These are phyloP conservation scores for Debaryomyces hansenii DNA, from an alignment of 805 yeast genomes.

Conservation along the genomic window DNA sequence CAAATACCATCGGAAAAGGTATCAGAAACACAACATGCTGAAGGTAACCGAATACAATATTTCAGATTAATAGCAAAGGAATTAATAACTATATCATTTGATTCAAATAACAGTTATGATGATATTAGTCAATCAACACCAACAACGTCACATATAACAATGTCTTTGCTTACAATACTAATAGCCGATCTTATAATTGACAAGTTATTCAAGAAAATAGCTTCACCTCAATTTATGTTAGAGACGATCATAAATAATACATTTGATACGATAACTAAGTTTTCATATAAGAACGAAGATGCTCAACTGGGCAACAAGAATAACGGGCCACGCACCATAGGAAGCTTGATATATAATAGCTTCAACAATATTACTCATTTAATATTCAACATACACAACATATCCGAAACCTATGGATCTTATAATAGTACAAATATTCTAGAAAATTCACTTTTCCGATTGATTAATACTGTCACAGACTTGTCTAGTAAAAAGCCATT, in stretches of 20 bases:
- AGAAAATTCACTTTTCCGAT: constrained; percentile 8
- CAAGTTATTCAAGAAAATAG: constrained; percentile 21
- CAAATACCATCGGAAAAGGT: not conserved
- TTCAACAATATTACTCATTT: not conserved
- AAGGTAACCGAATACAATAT: constrained; percentile 13
- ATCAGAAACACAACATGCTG: not conserved
- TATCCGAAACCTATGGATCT: not conserved
- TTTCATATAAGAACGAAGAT: constrained; percentile 1
- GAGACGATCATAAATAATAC: constrained; percentile 10
- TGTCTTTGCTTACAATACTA: constrained; percentile 21
- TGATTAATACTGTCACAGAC: constrained; percentile 10
- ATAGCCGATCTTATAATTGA: constrained; percentile 29
- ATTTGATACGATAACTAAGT: constrained; percentile 4
- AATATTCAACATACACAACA: not conserved
- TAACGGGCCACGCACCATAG: too few species aligned
- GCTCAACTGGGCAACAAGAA: too few species aligned
- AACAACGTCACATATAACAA: constrained; percentile 23
- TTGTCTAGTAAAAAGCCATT: constrained; percentile 13
- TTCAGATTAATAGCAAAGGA: constrained; percentile 22
- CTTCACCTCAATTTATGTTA: constrained; percentile 27
- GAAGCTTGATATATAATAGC: too few species aligned
- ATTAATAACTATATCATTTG: constrained; percentile 18
- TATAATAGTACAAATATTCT: not conserved
- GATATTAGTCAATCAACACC: constrained; percentile 8
- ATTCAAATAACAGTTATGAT: constrained; percentile 4